Evolutionary conservation across 2,329 filamentous ascomycete genomes (phyloP).

Genomic region (Fusarium circinatum): DNA sequence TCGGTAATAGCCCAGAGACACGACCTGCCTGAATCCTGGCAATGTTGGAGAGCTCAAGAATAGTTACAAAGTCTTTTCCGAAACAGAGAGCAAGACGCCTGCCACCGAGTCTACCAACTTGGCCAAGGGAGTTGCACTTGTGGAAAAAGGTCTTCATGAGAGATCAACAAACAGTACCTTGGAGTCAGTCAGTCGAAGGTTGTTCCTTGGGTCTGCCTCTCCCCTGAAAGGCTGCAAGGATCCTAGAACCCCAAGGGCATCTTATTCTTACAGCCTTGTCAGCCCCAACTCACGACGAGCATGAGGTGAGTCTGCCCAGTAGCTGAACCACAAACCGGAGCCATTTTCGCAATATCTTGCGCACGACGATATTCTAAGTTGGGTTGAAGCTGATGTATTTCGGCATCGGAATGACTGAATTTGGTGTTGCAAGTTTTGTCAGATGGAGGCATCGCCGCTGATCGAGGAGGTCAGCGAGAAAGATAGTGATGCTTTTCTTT

Average conservation of each 20-base stretch:
- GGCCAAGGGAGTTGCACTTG: neutral
- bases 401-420: too few species aligned
- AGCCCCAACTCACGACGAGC: neutral
- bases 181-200: neutral
- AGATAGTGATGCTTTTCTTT: neutral
- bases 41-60: neutral
- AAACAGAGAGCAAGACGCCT: too few species aligned
- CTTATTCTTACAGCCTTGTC: neutral
- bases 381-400: neutral
- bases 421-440: neutral
- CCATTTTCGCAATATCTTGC: accelerated
- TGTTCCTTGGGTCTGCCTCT: too few species aligned
- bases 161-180: neutral
- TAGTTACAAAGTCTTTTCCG: accelerated
- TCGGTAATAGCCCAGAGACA: neutral
- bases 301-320: too few species aligned
- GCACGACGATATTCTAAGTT: neutral
- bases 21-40: accelerated
- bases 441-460: too few species aligned
- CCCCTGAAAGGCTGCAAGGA: neutral
- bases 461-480: neutral
- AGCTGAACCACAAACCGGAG: accelerated
- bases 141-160: too few species aligned
- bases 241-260: too few species aligned
- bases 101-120: accelerated